Evolutionary conservation across 2,329 filamentous ascomycete species (phyloP), one percentile per base, ranked within the genome.

Genomic region (Aspergillus puulaauensis): DNA sequence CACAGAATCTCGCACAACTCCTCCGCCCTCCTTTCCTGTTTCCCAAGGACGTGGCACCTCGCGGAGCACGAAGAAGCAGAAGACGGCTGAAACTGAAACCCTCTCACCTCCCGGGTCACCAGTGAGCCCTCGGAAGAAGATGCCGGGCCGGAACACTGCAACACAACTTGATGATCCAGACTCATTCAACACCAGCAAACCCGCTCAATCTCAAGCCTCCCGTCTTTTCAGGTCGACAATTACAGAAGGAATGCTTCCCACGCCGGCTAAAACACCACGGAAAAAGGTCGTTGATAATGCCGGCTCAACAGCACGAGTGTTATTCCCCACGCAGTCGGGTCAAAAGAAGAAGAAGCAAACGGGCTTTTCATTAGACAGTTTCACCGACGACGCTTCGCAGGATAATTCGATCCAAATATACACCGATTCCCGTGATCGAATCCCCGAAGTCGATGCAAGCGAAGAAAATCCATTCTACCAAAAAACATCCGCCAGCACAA

Each of bases 381-480:
- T 79, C 46, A 67, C 68, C 27, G 70, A 75, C 14, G 68, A 74
- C 31, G 56, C 68, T 14, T 59, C 61, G 19, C 62, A 63, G 19
- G 66, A 61, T 21, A 72, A 76, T 41, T 70, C 73, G 54, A 82
- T 86, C 46, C 71, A 82, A 51, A 84, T 88, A 60, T 87, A 80
- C 72, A 86, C 84, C n/a, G 85, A 88, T 64, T 82, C 82, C 24
- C 82, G 85, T 62, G 85, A 87, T 66, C 81, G 83, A 46, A 75
- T 87, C 33, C 85, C 85, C 14, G 77, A 81, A 50, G 57, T 80
- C 2, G 82, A 83, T 61, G 68, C 77, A 4, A 77, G 74, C 35
- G 75, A 79, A 47, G 79, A 81, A 54, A 87, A 87, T 63, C 83
- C 83, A 0, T 87, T 87, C 64, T 65, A 80, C 49, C 77, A 74